A percentile compares a stretch with the other conserved stretches of the same genome.
These are phyloP conservation scores for Stachybotrys chlorohalonatus DNA, from an alignment of 2,329 filamentous ascomycete species.

Conservation along the genomic window DNA sequence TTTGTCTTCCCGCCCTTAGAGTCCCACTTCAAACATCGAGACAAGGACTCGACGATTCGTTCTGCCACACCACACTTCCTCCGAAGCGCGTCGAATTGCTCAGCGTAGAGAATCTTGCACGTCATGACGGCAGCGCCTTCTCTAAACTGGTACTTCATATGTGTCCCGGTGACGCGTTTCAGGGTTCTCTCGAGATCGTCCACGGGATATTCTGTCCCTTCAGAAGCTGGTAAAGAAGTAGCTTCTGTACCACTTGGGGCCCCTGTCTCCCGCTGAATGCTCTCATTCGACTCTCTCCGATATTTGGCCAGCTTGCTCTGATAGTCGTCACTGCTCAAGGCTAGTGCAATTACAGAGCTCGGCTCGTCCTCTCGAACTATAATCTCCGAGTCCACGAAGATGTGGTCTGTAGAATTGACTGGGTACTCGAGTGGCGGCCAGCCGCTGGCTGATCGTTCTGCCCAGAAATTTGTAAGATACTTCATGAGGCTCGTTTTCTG, in stretches of 20 bases:
- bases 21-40: constrained; percentile 94
- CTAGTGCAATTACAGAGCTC: constrained; percentile 90
- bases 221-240: constrained; percentile 21
- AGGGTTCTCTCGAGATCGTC: constrained; percentile 79
- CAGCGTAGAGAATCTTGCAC: constrained; percentile 97
- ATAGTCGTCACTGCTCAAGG: constrained; percentile 82
- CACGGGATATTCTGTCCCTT: constrained; percentile 28
- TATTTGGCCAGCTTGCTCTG: constrained; percentile 66
- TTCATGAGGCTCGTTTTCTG: constrained; percentile 92
- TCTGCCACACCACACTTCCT: constrained; percentile 89
- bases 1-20: constrained; percentile 97
- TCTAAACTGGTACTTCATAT: constrained; percentile 91
- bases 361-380: constrained; percentile 97
- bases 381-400: constrained; percentile 94
- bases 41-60: constrained; percentile 89
- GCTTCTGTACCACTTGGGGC: constrained; percentile 16
- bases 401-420: constrained; percentile 77
- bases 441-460: constrained; percentile 89
- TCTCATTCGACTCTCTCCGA: constrained; percentile 39
- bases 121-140: constrained; percentile 92
- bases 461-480: constrained; percentile 96
- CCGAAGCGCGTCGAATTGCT: constrained; percentile 92
- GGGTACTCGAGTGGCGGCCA: constrained; percentile 93
- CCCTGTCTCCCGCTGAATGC: constrained; percentile 27
- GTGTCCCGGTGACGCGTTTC: constrained; percentile 75